Percentiles rank a stretch among this genome's conserved stretches.
These are phyloP conservation scores for Colletotrichum musae DNA, from an alignment of 2,329 filamentous ascomycete species.

Conservation along the genomic window DNA sequence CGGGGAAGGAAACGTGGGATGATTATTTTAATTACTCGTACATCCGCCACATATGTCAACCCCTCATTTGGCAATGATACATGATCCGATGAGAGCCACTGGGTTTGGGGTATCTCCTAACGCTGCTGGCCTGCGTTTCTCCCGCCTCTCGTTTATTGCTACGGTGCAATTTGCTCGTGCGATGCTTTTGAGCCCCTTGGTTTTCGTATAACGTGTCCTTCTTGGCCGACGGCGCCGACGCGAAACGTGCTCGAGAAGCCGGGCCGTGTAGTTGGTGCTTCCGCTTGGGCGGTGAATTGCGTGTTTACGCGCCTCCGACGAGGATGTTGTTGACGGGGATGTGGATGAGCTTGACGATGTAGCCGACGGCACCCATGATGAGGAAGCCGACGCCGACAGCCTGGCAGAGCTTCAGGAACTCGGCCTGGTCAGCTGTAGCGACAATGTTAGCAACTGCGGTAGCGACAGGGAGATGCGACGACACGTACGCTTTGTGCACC, in stretches of 20 bases:
- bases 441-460: slow-evolving; percentile 10
- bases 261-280: slow-evolving; percentile 21
- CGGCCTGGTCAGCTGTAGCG: slow-evolving; percentile 52
- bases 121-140: slow-evolving; percentile 14
- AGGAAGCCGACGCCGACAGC: slow-evolving; percentile 79
- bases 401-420: slow-evolving; percentile 63
- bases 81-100: slow-evolving; percentile 37
- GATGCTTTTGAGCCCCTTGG: slow-evolving; percentile 31
- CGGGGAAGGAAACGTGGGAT: slow-evolving; percentile 13
- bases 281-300: background rate
- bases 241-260: slow-evolving; percentile 21
- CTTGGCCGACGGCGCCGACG: slow-evolving; percentile 23
- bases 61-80: slow-evolving; percentile 41
- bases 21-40: slow-evolving; percentile 41
- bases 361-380: slow-evolving; percentile 79
- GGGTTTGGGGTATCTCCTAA: slow-evolving; percentile 38
- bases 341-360: slow-evolving; percentile 80
- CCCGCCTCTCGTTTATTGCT: slow-evolving; percentile 11
- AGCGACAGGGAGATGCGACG: background rate
- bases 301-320: slow-evolving; percentile 73
- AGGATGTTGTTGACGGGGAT: slow-evolving; percentile 80
- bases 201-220: slow-evolving; percentile 33
- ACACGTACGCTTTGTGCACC: slow-evolving; percentile 73
- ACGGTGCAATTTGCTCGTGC: slow-evolving; percentile 26
- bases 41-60: slow-evolving; percentile 34